Evolutionary conservation across 2,329 filamentous ascomycete species (phyloP).

Genomic region (Lizonia empirigonia): DNA sequence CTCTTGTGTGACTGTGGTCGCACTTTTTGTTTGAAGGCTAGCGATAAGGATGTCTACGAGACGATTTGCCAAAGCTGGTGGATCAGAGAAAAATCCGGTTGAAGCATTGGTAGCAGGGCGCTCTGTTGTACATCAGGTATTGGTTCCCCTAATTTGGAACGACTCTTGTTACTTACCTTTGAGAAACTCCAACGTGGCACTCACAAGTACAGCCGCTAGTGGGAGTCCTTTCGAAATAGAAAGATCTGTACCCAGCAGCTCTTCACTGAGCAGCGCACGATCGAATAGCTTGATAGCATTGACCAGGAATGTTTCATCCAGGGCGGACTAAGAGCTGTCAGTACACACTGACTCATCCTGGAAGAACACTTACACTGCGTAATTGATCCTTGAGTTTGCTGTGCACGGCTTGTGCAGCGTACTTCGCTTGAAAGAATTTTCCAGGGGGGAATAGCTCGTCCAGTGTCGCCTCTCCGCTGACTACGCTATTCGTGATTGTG

Average conservation of each 20-base stretch:
- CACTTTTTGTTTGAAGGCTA: conserved; percentile 24
- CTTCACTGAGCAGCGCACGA: conserved; percentile 36
- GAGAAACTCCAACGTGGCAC: conserved; percentile 41
- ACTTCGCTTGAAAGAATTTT: conserved; percentile 44
- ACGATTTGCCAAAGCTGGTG: conserved; percentile 36
- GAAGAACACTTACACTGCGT: conserved; percentile 30
- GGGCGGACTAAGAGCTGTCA: conserved; percentile 31
- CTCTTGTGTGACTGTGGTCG: conserved; percentile 25
- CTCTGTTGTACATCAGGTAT: conserved; percentile 40
- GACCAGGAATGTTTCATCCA: conserved; percentile 41
- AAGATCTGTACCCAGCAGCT: conserved; percentile 30
- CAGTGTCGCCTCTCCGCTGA: conserved; percentile 27
- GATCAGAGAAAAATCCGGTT: conserved; percentile 41
- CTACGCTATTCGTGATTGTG: conserved; percentile 36
- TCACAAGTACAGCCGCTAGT: conserved; percentile 37
- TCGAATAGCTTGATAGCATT: conserved; percentile 41
- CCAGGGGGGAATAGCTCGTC: conserved; percentile 43
- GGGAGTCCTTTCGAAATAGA: conserved; percentile 29
- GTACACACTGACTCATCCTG: not conserved
- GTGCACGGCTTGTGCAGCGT: conserved; percentile 40
- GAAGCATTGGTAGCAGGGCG: conserved; percentile 41
- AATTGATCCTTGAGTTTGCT: conserved; percentile 40
- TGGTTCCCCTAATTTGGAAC: conserved; percentile 5
- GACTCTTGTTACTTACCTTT: conserved; percentile 33
- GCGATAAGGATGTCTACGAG: conserved; percentile 36